phyloP scores from a whole-genome alignment of 306 rosid genomes.

The Cicer judaicum region DNA sequence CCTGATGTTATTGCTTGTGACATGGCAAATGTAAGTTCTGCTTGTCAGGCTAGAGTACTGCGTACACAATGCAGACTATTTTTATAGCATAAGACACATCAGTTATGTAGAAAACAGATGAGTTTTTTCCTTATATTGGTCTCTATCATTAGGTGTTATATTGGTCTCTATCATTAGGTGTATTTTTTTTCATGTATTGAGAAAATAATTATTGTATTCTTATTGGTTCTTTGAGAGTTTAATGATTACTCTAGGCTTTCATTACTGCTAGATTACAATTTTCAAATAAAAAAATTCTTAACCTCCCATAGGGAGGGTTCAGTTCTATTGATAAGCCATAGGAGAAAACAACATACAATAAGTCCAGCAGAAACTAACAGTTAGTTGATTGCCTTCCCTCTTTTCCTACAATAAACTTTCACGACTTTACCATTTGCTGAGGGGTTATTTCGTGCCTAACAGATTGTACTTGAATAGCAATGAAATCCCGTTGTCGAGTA shows the following conservation, averaged over 20 bases:
- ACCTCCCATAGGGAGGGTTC: no score
- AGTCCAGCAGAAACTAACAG: neutral
- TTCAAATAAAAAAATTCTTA: no score
- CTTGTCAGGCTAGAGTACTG: constrained; percentile 12
- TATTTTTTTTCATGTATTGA: constrained; percentile 7
- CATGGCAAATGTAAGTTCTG: constrained; percentile 78
- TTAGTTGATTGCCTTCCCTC: neutral
- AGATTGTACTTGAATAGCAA: neutral
- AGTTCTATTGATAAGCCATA: no score
- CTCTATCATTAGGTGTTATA: neutral
- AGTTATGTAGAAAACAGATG: neutral
- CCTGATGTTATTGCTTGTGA: constrained; percentile 86
- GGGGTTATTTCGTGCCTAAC: no score
- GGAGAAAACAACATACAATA: no score
- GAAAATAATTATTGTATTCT: neutral
- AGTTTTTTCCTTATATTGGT: constrained; percentile 13
- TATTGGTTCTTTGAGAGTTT: neutral
- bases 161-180: neutral
- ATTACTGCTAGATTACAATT: neutral
- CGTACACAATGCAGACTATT: neutral
- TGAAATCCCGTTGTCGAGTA: neutral
- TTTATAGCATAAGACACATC: neutral
- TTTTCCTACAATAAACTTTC: no score
- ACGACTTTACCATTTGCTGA: no score
- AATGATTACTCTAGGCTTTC: neutral